Conservation (phyloP, 2,329 filamentous ascomycete genomes). For the Plenodomus tracheiphilus region DNA sequence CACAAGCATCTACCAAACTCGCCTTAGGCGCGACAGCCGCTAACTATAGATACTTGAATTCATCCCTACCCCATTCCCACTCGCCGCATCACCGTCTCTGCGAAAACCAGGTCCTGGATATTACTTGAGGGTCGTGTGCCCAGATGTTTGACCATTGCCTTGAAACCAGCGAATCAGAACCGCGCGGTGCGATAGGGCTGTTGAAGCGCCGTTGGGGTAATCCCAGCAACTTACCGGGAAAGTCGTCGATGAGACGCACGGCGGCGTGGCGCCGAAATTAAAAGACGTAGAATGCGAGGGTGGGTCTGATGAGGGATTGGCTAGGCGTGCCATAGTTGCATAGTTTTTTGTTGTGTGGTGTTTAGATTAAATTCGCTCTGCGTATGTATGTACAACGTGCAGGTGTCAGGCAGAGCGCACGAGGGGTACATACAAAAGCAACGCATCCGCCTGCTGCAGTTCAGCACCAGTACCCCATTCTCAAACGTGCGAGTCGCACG, state of each 20-base stretch:
- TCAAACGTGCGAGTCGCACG: too few relatives aligned
- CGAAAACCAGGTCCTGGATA: background rate
- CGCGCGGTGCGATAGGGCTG: background rate
- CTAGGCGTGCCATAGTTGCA: too few relatives aligned
- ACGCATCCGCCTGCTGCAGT: too few relatives aligned
- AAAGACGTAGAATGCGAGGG: background rate
- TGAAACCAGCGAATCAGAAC: slow-evolving; percentile 16
- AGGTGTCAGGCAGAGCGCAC: too few relatives aligned
- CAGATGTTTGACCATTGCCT: slow-evolving; percentile 14
- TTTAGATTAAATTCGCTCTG: too few relatives aligned
- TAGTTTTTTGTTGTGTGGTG: too few relatives aligned
- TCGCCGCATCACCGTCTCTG: too few relatives aligned
- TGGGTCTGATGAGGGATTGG: too few relatives aligned
- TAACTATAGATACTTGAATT: too few relatives aligned
- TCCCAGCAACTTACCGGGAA: slow-evolving; percentile 5
- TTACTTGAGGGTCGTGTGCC: slow-evolving; percentile 11
- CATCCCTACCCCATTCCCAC: slow-evolving; percentile 1
- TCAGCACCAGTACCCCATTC: too few relatives aligned
- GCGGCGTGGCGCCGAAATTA: slow-evolving; percentile 22
- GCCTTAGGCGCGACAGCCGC: background rate
- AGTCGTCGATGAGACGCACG: slow-evolving; percentile 15
- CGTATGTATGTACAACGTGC: too few relatives aligned
- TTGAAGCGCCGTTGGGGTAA: slow-evolving; percentile 6
- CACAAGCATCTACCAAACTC: background rate
- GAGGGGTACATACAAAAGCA: too few relatives aligned